These are phyloP conservation scores for Phoenix dactylifera DNA, from an alignment of 176 grass and related monocot species.

Conservation along the genomic window DNA sequence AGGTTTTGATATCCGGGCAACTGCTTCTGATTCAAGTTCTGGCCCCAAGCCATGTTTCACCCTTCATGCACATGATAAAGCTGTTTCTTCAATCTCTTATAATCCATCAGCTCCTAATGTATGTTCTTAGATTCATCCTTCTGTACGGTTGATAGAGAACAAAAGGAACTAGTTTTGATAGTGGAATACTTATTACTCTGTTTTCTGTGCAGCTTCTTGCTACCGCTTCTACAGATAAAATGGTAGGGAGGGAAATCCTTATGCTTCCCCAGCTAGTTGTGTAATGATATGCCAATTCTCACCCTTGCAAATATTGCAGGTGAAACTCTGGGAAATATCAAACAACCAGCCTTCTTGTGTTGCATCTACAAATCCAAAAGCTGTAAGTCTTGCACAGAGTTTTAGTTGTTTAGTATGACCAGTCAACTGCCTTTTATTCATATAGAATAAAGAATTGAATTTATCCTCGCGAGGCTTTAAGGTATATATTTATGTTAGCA, in stretches of 20 bases:
- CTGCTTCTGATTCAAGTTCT: conserved; percentile 43
- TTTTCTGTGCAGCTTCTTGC: conserved; percentile 43
- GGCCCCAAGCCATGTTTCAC: conserved; percentile 46
- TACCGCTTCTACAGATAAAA: conserved; percentile 58
- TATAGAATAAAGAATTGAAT: no score
- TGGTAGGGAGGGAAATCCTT: conserved; percentile 12
- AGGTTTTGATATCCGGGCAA: conserved; percentile 61
- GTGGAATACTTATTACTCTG: not conserved
- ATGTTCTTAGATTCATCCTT: conserved; percentile 8
- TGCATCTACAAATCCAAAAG: conserved; percentile 38
- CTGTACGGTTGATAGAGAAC: no score
- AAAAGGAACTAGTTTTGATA: not conserved
- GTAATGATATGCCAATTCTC: not conserved
- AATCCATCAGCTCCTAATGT: conserved; percentile 34
- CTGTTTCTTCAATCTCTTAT: conserved; percentile 49
- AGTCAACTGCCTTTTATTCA: not conserved
- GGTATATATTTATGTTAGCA: no score
- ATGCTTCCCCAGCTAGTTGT: not conserved
- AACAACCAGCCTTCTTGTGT: conserved; percentile 48
- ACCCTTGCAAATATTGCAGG: conserved; percentile 22
- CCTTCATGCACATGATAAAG: conserved; percentile 68
- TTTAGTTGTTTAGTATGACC: not conserved
- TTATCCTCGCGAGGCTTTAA: no score
- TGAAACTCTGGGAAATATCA: conserved; percentile 65
- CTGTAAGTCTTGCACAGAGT: conserved; percentile 28